Base-by-base conservation (phyloP, 148 eudicot species). In the Nyssa sinensis region DNA sequence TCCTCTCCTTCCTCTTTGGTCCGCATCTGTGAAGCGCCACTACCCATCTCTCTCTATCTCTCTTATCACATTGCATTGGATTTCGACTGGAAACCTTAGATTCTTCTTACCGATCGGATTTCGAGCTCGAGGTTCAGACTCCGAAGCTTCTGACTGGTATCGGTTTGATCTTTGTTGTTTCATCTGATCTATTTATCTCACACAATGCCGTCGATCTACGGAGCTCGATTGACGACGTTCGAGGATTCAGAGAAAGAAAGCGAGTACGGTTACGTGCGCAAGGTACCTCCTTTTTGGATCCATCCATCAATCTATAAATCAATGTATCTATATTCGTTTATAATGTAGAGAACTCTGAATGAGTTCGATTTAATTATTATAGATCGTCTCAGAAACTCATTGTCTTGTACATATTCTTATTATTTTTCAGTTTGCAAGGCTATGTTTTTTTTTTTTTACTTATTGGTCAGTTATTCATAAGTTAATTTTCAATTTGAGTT, bases 161-260 rank as follows among this genome's bases (percentile, higher is more conserved):
- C 70, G 19, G 41, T 49, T 35, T 9, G 37, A 39, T 65, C 25
- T 74, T 21, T 16, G 28, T 44, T 62, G 44, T 44, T 49, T n/a
- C 47, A 44, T 69, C 69, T 27, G 78, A 77, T 81, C 67, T 23
- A 44, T 4, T 34, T 27, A 24, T 66, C 75, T 58, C 66, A 59
- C 71, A 84, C 62, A n/a, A 95, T 95, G 98, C 97, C 97, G 77
- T 74, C 98, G 4, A 81, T 80, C 4, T 89, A 92, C 69, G 97
- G 90, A 53, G 89, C 88, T 75, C 95, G 97, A 27, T 11, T 92
- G 79, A 95, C 99, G 4, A 95, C 99, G 3, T 95, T 95, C 78
- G 98, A 94, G 81, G 98, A 94, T 72, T 79, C 98, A 16, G 99
- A 95, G 77, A 95, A 92, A 89, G 99, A 95, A 81, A 92, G 97